Base-by-base conservation (phyloP, 108 stramenopile genomes). In the Cyclotella cryptica region DNA sequence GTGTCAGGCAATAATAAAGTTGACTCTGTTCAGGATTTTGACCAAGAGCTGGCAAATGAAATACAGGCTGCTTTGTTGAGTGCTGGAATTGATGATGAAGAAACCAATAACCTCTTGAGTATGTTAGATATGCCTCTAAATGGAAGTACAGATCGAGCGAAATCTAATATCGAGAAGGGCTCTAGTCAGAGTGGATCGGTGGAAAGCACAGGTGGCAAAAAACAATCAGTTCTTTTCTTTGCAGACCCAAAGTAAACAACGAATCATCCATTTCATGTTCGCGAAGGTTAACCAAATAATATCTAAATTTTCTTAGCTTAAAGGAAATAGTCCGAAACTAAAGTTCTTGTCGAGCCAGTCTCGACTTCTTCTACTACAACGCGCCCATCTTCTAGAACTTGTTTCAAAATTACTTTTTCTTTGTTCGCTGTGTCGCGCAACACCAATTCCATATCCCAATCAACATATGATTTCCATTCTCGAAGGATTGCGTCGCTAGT, bases 271-370 rank as follows among this genome's bases (percentile, higher is more conserved):
- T 5, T 40, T 3, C 13, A 58, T 11, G 19, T 17, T 3, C 3
- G 49, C 8, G 49, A 19, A 1, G 49, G 17, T 3, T 51, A 19
- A 51, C 26, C 21, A 3, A 22, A 58, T 13, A 28, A 22, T 27
- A 27, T 58, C 57, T 58, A 58, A 35, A 5, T n/a, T 49, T 17
- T 3, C 39, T 7, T 35, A 21, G 17, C 10, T 72, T 78, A 84
- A 44, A 84, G 54, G 55, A 84, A 84, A 63, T 84, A 84, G 54
- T 84, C 83, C 28, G 83, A 70, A 57, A 84, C 83, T 66, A 84
- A 57, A 15, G 83, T 84, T 54, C 83, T 49, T 15, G 61, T 69
- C 61, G 40, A 30, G 8, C 83, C 83, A 17, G 83, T 84, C 35
- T 77, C 77, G 15, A 72, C 45, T 54, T 78, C 83, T 44, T 70